Base-by-base conservation (phyloP, 305 asterid genomes). In the Caryopteris hybrid region DNA sequence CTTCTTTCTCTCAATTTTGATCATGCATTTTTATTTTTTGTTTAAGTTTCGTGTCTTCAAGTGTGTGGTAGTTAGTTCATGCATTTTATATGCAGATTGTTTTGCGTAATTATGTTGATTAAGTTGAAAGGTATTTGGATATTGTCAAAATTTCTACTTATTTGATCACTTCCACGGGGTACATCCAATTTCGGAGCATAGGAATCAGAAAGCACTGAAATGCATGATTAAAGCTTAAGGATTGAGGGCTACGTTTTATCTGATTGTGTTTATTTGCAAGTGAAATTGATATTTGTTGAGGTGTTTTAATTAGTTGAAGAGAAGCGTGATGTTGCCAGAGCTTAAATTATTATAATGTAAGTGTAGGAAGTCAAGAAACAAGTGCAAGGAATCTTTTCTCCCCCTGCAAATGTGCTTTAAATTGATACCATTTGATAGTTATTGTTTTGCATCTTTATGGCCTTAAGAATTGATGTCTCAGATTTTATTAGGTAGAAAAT, bases 1-100 rank as follows among this genome's bases (percentile, higher is more conserved):
- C 65, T 11, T 59, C 42, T 60, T 42, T 46, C 25, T 64, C 50
- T 51, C 60, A 9, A 71, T 74, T 61, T 23, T n/a, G 21, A 50
- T 54, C 61, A 38, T 45, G 16, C 14, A 11, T 56, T 43, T 45
- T 7, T 10, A 12, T 72, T 6, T 20, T 38, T 17, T 36, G 14
- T 1, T n/a, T n/a, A n/a, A 22, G 18, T 23, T 42, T 20, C 4
- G 8, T 16, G 41, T 10, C 21, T 31, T 63, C 34, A 16, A 51
- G 25, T 63, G 51, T 57, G 6, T 36, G 60, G 27, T 3, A 20
- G 50, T 58, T 48, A 22, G 29, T 33, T 42, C 47, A 36, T 74
- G 66, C 52, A 45, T 62, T 25, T 36, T 9, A 21, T 14, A 38
- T 61, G 60, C 20, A 22, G 47, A 53, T 57, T 50, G 16, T 23